Conservation (phyloP, 495 filamentous ascomycete genomes). For the Tuber borchii region DNA sequence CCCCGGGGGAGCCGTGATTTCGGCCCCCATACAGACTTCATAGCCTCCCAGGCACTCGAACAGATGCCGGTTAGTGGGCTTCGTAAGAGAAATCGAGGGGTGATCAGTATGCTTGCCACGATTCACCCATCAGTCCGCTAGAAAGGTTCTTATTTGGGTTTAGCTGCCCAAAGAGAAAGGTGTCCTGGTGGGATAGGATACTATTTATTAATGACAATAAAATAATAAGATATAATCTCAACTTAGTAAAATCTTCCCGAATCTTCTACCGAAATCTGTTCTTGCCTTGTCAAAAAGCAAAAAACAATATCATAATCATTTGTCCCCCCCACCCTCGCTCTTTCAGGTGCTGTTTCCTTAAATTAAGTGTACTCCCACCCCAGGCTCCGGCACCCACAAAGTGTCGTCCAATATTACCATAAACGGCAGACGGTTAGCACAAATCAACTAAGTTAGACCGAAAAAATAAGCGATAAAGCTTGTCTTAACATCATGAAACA, state of each 20-base stretch:
- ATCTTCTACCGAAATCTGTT: background rate
- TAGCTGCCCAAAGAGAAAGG: background rate
- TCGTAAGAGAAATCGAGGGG: background rate
- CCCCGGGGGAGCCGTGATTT: background rate
- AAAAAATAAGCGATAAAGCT: constrained; percentile 3
- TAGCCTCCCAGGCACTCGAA: background rate
- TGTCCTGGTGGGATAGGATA: background rate
- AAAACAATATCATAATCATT: background rate
- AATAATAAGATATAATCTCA: background rate
- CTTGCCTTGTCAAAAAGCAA: background rate
- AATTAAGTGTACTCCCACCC: background rate
- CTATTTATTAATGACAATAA: background rate
- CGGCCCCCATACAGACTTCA: background rate
- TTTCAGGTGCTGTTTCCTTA: background rate
- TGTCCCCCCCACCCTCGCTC: background rate
- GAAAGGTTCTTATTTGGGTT: background rate
- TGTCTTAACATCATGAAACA: background rate
- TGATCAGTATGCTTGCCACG: background rate
- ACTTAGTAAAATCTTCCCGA: background rate
- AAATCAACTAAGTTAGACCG: background rate
- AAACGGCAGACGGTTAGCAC: background rate
- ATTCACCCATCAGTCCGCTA: background rate
- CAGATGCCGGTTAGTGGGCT: background rate
- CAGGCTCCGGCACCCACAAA: background rate
- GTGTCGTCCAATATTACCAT: background rate